Percentiles rank a stretch among this genome's conserved stretches.
phyloP scores from a whole-genome alignment of 2,329 filamentous ascomycete genomes.

The Colletotrichum zoysiae region DNA sequence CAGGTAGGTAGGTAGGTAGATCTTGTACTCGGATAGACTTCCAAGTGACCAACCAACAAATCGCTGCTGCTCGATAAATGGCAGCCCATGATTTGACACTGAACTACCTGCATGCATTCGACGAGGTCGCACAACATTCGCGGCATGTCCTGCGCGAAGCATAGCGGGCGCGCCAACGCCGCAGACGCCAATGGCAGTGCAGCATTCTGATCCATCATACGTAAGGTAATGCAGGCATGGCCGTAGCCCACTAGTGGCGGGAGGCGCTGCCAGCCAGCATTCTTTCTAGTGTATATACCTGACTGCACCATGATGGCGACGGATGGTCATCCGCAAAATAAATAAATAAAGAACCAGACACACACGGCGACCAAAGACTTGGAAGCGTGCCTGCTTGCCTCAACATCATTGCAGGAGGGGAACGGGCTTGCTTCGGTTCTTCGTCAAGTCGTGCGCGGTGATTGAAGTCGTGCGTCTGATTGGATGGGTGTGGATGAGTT shows the following conservation, averaged over 20 bases:
- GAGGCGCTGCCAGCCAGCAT: no score
- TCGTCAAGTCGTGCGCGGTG: slow-evolving; percentile 16
- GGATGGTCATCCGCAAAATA: neutral
- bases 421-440: slow-evolving; percentile 30
- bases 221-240: neutral
- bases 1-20: neutral
- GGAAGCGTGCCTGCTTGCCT: slow-evolving; percentile 14
- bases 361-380: neutral
- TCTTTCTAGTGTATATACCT: no score
- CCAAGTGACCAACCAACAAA: neutral
- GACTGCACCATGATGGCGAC: neutral
- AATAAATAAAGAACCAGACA: neutral
- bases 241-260: neutral
- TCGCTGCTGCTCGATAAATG: neutral
- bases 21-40: neutral
- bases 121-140: neutral
- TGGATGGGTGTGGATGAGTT: slow-evolving; percentile 9
- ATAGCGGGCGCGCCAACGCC: slow-evolving; percentile 14
- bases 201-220: neutral
- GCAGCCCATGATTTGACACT: neutral
- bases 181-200: neutral
- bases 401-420: slow-evolving; percentile 29
- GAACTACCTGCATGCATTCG: neutral
- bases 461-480: slow-evolving; percentile 18
- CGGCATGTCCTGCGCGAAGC: slow-evolving; percentile 1